Base-by-base conservation (phyloP, 768 basidiomycete species). In the Cystofilobasidium capitatum region DNA sequence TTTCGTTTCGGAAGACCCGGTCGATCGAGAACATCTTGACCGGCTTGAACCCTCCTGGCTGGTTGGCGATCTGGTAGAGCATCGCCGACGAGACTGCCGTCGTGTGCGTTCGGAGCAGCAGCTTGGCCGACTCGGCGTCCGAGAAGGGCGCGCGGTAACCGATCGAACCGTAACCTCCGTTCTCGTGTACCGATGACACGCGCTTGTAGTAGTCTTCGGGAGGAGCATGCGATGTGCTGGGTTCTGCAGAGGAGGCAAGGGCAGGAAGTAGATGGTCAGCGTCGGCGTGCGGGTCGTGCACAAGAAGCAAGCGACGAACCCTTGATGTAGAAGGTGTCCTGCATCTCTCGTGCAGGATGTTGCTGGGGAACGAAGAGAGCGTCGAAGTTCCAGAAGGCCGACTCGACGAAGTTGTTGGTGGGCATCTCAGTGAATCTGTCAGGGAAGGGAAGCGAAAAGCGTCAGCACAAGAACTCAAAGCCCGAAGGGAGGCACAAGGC, bases 381-480 rank as follows among this genome's bases (percentile, higher is more conserved):
- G 77, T 99, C 96, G 78, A 99, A 98, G 76, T 92, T 96, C 96
- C 96, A 99, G 83, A 98, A 99, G 40, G 88, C 89, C 26, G 91
- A 94, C 79, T 99, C 96, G 65, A 99, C 92, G 76, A 91, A 99
- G 64, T 86, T 85, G 59, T 86, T 85, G 12, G 96, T 98, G 17
- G 93, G 91, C 96, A 99, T 99, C 79, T 99, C 96, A 58, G 91
- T 86, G 79, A 98, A 99, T 13, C 94, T 98, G 71, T n/a, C n/a
- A 20, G 20, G 24, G 29, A 20, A 16, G 13, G n/a, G n/a, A n/a
- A n/a, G n/a, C n/a, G n/a, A n/a, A n/a, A n/a, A 44, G 36, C 6
- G 31, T 64, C 33, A 61, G 64, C 51, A 44, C n/a, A 39, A 20
- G 37, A 59, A 36, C 47, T 44, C 4, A 12, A 7, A 24, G 13